Base-by-base conservation (phyloP, 805 yeast genomes). In the Yamadazyma takamatsuzukensis region DNA sequence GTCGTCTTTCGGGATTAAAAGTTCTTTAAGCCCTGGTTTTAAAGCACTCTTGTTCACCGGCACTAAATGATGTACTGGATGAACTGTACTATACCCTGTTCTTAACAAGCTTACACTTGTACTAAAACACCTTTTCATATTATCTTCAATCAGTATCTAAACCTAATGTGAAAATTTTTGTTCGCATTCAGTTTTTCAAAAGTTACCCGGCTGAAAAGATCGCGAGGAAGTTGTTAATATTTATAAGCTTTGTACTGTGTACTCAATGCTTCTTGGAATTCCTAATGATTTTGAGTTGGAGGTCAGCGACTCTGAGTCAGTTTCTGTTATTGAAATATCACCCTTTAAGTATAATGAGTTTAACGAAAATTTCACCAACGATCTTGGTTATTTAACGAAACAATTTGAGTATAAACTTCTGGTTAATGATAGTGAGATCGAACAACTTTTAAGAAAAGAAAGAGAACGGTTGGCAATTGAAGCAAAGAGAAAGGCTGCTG, bases 41-140 rank as follows among this genome's bases (percentile, higher is more conserved):
- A 90, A 72, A 34, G 75, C 74, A 23, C 78, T 63, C 57, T 93
- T 93, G 49, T 76, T 72, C 51, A 86, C 78, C 44, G 76, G 77
- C 27, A 90, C 84, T 39, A 76, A 72, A 60, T 93, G 98, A 58
- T 93, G 98, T 11, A 90, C 94, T 2, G 98, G 97, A 31, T 82
- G 76, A 22, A 86, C 89, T 32, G 85, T 73, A 24, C 94, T 82
- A 56, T 65, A 66, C 6, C 69, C 69, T 10, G 68, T 44, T 34
- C 51, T 62, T 28, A 43, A 31, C 73, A 76, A 18, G 78, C 82
- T 30, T 72, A 72, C 55, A 63, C 72, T 37, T 60, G 61, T 23
- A 50, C 61, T 32, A 47, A 64, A 40, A 49, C 41, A 53, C 54
- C 62, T 40, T n/a, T n/a, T n/a, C n/a, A n/a, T n/a, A n/a, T n/a